These are phyloP conservation scores for Dysphania ambrosioides DNA, from an alignment of 148 eudicot genomes.

Conservation along the genomic window DNA sequence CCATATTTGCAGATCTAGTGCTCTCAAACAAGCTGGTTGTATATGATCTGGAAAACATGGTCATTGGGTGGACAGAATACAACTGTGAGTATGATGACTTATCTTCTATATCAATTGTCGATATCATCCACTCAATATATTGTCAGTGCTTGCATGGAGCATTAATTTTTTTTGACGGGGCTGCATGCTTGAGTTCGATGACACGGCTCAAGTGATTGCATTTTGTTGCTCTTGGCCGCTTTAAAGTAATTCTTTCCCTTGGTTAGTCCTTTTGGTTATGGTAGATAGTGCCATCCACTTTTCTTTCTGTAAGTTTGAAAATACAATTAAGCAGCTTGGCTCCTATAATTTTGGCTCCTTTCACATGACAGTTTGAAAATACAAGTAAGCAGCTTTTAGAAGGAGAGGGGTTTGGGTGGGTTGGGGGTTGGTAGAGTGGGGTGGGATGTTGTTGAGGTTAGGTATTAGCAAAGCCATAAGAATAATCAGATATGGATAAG, in stretches of 20 bases:
- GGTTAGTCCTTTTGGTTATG: neutral
- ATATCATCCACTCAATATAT: neutral
- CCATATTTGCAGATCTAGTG: conserved; percentile 42
- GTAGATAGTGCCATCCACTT: neutral
- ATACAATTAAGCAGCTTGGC: neutral
- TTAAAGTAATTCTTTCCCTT: neutral
- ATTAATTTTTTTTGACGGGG: neutral
- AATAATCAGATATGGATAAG: neutral
- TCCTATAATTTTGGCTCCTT: too few species aligned
- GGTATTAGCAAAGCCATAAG: neutral
- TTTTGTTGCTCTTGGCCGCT: neutral
- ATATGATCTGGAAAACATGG: conserved; percentile 55
- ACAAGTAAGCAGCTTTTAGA: too few species aligned
- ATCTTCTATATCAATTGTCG: neutral
- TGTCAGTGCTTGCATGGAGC: neutral
- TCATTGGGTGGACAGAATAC: conserved; percentile 53
- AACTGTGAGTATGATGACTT: conserved; percentile 43
- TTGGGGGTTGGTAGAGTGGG: too few species aligned
- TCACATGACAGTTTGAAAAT: too few species aligned
- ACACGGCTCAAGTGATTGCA: neutral
- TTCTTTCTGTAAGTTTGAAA: neutral
- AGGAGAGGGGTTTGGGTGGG: too few species aligned
- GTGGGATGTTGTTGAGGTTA: too few species aligned
- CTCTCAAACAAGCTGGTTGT: conserved; percentile 52
- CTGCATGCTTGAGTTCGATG: neutral